Evolutionary conservation across 129 eudicot genomes (phyloP), one percentile per base, ranked within the genome.

Genomic region (Artemisia annua): DNA sequence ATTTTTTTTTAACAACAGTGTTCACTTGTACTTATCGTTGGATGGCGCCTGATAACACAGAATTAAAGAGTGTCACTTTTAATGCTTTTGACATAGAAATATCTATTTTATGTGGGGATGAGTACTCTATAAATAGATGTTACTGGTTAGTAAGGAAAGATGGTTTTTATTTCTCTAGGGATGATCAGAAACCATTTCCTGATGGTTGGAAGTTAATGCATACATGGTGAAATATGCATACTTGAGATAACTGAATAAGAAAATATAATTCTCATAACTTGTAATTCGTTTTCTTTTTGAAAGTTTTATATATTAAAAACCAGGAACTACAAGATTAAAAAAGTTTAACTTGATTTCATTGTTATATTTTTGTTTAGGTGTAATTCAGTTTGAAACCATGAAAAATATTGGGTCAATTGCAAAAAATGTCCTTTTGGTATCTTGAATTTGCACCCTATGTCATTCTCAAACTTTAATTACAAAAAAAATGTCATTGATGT

Each of bases 141-240:
- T 76, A 56, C 13, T 77, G 81, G 76, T 61, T 51, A 63, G 81
- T 70, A 49, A 51, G 63, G 56, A 24, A 77, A 35, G 71, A 77
- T 69, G 81, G 76, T 35, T 77, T 77, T 77, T 69, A 69, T 69
- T 14, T 69, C 6, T 52, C 71, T 5, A 19, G 15, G 16, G 20
- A 77, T 53, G n/a, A 50, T 77, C 8, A 35, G 8, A 19, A 48
- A 13, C 43, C 75, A 13, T 69, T 69, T 60, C 70, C 81, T 3
- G 30, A 76, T 49, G 75, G 70, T 30, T 77, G 81, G 81, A n/a
- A 12, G n/a, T 32, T 30, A 15, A 60, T 2, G 17, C 54, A 26
- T 60, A 60, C 3, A 0, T 77, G 81, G 81, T 77, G 67, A 75
- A 11, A 67, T 67, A 44, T 56, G 43, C 14, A 75, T 44, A 17